Conservation (phyloP, 169 alveolate species). For the Cryptosporidium ryanae region DNA sequence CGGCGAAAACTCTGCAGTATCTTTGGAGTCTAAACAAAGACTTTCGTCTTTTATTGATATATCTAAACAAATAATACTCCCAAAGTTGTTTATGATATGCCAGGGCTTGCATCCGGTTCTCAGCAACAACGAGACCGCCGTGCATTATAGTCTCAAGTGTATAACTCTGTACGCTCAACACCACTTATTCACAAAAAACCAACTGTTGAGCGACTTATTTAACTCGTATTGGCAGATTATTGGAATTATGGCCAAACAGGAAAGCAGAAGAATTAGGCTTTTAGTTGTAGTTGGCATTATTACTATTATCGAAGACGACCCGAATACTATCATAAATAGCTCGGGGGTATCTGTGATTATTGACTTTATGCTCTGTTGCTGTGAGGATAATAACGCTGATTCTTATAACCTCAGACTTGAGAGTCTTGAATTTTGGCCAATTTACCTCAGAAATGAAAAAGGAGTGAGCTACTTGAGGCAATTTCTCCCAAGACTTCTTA, state of each 20-base stretch:
- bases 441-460: slow-evolving; percentile 76
- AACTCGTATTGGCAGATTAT: slow-evolving; percentile 77
- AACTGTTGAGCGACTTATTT: slow-evolving; percentile 76
- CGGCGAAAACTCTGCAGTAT: slow-evolving; percentile 62
- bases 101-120: slow-evolving; percentile 50
- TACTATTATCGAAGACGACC: slow-evolving; percentile 76
- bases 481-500: slow-evolving; percentile 62
- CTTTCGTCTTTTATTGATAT: slow-evolving; percentile 32
- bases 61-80: slow-evolving; percentile 46
- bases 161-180: slow-evolving; percentile 70
- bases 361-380: slow-evolving; percentile 81
- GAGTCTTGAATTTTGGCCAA: slow-evolving; percentile 87
- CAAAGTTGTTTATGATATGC: slow-evolving; percentile 31
- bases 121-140: slow-evolving; percentile 41
- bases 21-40: slow-evolving; percentile 25
- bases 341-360: slow-evolving; percentile 80
- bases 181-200: slow-evolving; percentile 53
- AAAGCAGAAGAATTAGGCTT: slow-evolving; percentile 5
- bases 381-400: slow-evolving; percentile 78
- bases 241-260: slow-evolving; percentile 72
- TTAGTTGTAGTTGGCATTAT: slow-evolving; percentile 24
- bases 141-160: slow-evolving; percentile 24
- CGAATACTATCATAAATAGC: slow-evolving; percentile 79
- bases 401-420: slow-evolving; percentile 84
- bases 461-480: slow-evolving; percentile 28